Evolutionary conservation across 2,329 filamentous ascomycete species (phyloP), one percentile per base, ranked within the genome.

Genomic region (Lachnellula arida): DNA sequence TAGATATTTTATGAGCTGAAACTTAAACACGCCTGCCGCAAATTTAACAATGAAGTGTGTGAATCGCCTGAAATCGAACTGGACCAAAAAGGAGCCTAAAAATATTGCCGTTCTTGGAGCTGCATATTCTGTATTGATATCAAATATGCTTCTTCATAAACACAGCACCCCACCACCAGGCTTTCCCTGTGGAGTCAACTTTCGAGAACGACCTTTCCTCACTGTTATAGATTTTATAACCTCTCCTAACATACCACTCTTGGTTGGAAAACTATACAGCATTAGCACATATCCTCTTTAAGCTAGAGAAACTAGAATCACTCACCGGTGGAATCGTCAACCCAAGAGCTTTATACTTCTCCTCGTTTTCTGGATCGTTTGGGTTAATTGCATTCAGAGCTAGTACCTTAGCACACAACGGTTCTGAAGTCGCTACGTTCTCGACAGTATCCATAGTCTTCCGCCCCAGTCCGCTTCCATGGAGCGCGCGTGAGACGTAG

Each of bases 221-320:
- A n/a, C 15, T 11, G 15, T 57, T 55, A 52, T 55, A 63, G 15
- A 57, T 48, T 39, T 61, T 22, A 57, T 66, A 68, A 5, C 64
- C 65, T 23, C 65, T 60, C 37, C 65, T 59, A 35, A 54, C 56
- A 59, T 68, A 68, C 66, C 64, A 67, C 15, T 59, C 58, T 42
- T 67, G 61, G 39, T 60, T 65, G 11, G 55, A 58, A 44, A 67
- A 56, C 64, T 66, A 49, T n/a, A 4, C 12, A 44, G 17, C 42
- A 5, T 49, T 37, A 53, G 34, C 37, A 44, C 14, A 34, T 40
- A 5, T 2, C 11, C 25, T 25, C 23, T 8, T 14, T 17, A 43
- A 23, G 6, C 11, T 9, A 39, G 1, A 39, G 1, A 46, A 42
- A 12, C 4, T 7, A 35, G 2, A 43, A 37, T n/a, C 17, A 47